phyloP scores from a whole-genome alignment of 2,329 filamentous ascomycete species.

The Myriosclerotinia duriaeana region DNA sequence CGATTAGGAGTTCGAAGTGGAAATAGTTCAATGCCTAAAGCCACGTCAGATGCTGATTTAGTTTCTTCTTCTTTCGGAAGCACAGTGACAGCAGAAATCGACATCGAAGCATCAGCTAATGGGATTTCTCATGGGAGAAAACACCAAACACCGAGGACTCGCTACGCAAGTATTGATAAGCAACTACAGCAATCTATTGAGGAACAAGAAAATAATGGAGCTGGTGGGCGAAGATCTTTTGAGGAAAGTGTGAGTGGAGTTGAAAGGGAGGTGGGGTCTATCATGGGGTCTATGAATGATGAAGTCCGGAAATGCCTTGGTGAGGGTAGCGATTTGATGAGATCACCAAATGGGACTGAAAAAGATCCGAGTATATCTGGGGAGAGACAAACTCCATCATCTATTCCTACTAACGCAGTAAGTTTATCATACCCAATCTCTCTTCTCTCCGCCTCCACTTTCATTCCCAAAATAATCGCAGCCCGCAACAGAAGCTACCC shows the following conservation, averaged over 20 bases:
- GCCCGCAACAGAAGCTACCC: not conserved
- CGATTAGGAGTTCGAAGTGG: not conserved
- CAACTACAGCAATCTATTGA: not conserved
- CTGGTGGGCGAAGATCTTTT: no score
- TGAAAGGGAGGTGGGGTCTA: not conserved
- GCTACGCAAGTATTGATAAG: not conserved
- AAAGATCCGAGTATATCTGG: not conserved
- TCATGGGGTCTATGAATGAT: no score
- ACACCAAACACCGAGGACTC: not conserved
- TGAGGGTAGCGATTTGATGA: no score
- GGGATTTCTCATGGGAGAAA: not conserved
- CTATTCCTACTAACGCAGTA: not conserved
- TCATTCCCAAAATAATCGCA: not conserved
- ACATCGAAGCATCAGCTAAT: not conserved
- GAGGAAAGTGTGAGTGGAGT: not conserved
- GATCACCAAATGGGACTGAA: not conserved
- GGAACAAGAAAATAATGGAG: not conserved
- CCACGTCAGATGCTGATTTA: not conserved
- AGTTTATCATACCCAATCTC: not conserved
- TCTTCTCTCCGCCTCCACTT: not conserved
- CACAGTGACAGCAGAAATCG: not conserved
- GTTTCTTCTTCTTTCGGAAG: not conserved
- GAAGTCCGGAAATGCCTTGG: not conserved
- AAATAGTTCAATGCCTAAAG: not conserved
- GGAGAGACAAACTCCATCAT: not conserved